Evolutionary conservation across 202 grass and related monocot species (phyloP).

Genomic region (Setaria viridis): DNA sequence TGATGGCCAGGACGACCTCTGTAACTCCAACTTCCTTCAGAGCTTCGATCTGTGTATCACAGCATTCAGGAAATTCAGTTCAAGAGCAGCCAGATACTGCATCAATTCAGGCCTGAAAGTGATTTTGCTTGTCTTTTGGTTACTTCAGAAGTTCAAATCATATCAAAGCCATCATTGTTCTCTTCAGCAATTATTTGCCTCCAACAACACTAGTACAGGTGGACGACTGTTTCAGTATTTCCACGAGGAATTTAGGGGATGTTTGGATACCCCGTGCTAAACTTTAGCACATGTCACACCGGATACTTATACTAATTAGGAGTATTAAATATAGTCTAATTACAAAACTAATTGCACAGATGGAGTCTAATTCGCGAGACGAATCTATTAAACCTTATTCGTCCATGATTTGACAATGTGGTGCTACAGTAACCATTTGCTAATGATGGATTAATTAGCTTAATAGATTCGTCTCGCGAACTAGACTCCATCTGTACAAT

Average conservation of each 20-base stretch:
- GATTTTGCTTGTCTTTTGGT: conserved; percentile 3
- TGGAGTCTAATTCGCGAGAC: no score
- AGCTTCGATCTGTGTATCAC: conserved; percentile 71
- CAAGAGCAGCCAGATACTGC: neutral
- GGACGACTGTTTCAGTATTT: neutral
- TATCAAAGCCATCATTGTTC: conserved; percentile 12
- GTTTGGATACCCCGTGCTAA: no score
- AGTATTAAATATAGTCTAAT: no score
- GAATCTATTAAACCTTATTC: no score
- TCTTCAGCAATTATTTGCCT: conserved; percentile 27
- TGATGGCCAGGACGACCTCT: conserved; percentile 86
- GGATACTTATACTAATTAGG: no score
- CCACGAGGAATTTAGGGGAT: conserved; percentile 18
- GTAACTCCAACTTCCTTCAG: conserved; percentile 88
- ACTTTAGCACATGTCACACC: no score
- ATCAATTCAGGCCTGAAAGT: conserved; percentile 12
- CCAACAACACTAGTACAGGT: conserved; percentile 3
- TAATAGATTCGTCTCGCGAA: no score
- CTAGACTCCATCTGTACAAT: no score
- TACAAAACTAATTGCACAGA: no score
- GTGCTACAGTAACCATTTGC: no score
- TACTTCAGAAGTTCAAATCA: conserved; percentile 2
- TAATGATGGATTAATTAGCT: no score
- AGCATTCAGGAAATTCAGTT: conserved; percentile 40
- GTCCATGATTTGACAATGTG: no score